Evolutionary conservation across 2,329 filamentous ascomycete genomes (phyloP), one percentile per base, ranked within the genome.

Genomic region (Talaromyces albobiverticillius): DNA sequence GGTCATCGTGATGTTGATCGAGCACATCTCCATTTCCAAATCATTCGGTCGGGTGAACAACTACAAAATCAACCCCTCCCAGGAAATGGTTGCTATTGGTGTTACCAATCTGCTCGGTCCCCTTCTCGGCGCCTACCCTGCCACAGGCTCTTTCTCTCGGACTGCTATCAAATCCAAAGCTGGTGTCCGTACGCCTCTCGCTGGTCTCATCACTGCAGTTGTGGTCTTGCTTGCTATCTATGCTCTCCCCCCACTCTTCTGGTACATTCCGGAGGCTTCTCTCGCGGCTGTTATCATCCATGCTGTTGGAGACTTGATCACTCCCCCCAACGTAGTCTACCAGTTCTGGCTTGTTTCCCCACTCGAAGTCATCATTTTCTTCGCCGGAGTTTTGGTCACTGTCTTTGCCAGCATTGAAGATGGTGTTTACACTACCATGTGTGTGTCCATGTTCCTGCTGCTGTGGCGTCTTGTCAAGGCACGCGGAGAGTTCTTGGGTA

Each of bases 131-230:
- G 94, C 82, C 2, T 99, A 95, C 66, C 90, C 93, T 13, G 89
- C 90, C 0, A 99, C 93, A 2, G 94, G 94, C 1, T 97, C 94
- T 2, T 97, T 97, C 79, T 95, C 90, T 32, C 86, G 94, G 57
- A 97, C 94, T 25, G 93, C 94, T 51, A 96, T 97, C 75, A 95
- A 96, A 72, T 94, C 93, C 4, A 97, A 97, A 73, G 92, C 94
- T 47, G 94, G 94, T 65, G 93, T 96, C 3, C 85, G 90, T 22
- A 96, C 92, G 0, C 93, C 93, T 1, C 85, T 96, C 53, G 91
- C 90, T 14, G 93, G 94, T 73, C 82, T 95, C 40, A 89, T 97
- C 59, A 96, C 92, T 7, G 92, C 89, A 0, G 51, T 88, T 13
- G 82, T 97, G 13, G 93, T 97, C 3, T 80, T 97, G 0, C 77